Percentiles rank a stretch among this genome's conserved stretches.
These are phyloP conservation scores for Cladophialophora exuberans DNA, from an alignment of 2,329 filamentous ascomycete species.

Conservation along the genomic window DNA sequence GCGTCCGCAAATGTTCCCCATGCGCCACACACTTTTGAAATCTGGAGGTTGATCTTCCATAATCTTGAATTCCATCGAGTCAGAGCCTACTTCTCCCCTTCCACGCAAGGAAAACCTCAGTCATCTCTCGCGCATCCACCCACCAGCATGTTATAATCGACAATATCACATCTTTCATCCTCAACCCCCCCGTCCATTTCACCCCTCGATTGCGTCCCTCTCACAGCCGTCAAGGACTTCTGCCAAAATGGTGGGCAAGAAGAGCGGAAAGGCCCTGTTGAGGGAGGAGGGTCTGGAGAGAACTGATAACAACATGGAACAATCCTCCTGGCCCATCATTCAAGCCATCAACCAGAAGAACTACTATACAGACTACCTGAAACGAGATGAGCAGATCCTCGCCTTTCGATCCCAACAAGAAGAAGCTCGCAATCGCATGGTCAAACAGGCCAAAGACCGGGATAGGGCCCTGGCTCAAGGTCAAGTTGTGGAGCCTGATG, in stretches of 20 bases:
- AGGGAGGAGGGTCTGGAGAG: conserved; percentile 69
- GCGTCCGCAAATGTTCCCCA: background rate
- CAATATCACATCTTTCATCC: background rate
- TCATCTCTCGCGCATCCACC: background rate
- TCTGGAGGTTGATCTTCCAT: background rate
- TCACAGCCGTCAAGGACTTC: background rate
- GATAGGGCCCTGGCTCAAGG: conserved; percentile 81
- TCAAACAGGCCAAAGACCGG: conserved; percentile 83
- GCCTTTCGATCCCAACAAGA: conserved; percentile 87
- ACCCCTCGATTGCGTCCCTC: background rate
- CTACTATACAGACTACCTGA: conserved; percentile 98
- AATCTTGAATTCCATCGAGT: background rate
- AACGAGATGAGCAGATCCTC: conserved; percentile 94
- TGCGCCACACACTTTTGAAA: background rate
- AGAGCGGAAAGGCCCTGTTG: conserved; percentile 60
- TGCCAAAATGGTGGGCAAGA: conserved; percentile 64
- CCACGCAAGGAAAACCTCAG: background rate
- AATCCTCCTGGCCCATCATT: conserved; percentile 90
- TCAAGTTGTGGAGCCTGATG: conserved; percentile 50
- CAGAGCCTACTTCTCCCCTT: background rate
- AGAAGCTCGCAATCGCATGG: conserved; percentile 78
- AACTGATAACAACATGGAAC: conserved; percentile 97
- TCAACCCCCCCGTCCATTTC: background rate
- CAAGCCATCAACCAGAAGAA: conserved; percentile 98
- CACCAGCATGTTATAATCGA: background rate